Conservation (phyloP, 352 stramenopile species). For the Phytophthora hybrid region DNA sequence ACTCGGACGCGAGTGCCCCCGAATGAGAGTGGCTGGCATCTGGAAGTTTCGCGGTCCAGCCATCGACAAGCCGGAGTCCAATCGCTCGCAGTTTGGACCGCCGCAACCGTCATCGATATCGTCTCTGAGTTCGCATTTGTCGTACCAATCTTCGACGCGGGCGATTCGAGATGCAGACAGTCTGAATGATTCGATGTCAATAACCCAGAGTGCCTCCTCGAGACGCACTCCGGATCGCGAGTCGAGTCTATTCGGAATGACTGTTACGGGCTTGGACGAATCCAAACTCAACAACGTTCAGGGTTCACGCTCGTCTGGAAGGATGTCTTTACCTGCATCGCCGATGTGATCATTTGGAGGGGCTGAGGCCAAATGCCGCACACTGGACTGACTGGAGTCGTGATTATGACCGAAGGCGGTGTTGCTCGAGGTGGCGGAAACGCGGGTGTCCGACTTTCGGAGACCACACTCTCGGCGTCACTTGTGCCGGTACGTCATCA, state of each 20-base stretch:
- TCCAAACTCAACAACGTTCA: neutral
- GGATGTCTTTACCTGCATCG: neutral
- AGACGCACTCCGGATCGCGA: neutral
- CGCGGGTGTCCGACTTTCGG: neutral
- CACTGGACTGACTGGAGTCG: neutral
- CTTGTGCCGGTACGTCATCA: conserved; percentile 1
- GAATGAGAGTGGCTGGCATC: too few species aligned
- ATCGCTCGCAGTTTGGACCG: too few species aligned
- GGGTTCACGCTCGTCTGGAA: neutral
- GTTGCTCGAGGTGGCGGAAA: neutral
- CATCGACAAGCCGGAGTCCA: too few species aligned
- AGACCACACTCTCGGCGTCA: neutral
- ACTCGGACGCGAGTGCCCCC: too few species aligned
- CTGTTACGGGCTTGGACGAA: neutral
- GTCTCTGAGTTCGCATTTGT: neutral
- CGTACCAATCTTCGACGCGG: too few species aligned
- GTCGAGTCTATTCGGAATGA: too few species aligned
- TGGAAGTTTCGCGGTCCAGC: too few species aligned
- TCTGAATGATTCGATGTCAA: too few species aligned
- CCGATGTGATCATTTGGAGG: neutral
- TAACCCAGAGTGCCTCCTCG: too few species aligned
- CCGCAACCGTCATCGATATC: neutral
- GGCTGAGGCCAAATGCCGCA: neutral
- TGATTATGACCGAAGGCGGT: neutral
- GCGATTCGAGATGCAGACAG: too few species aligned